These are phyloP conservation scores for Crassisporium funariophilum DNA, from an alignment of 768 basidiomycete species.

Conservation along the genomic window DNA sequence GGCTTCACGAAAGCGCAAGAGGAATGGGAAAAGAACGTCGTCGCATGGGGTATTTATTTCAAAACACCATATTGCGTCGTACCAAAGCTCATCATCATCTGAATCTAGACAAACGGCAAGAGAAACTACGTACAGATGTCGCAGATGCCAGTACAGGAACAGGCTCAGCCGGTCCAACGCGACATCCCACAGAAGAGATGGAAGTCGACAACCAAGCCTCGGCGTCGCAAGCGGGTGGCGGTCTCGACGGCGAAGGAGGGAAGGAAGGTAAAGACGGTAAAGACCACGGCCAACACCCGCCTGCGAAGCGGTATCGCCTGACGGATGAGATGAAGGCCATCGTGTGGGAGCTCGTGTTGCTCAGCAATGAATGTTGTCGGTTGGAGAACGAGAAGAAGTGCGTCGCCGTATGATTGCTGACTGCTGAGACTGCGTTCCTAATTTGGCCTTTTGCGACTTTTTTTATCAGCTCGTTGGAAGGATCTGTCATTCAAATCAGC, in stretches of 20 bases:
- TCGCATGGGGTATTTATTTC: slow-evolving; percentile 61
- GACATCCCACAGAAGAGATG: slow-evolving; percentile 50
- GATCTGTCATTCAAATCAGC: slow-evolving; percentile 69
- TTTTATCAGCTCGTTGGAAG: slow-evolving; percentile 54
- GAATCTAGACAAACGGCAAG: slow-evolving; percentile 54
- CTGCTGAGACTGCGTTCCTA: not conserved
- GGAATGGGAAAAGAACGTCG: slow-evolving; percentile 74
- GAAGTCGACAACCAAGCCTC: slow-evolving; percentile 33
- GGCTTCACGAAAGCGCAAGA: slow-evolving; percentile 71
- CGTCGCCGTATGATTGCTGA: slow-evolving; percentile 12
- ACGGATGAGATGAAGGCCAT: slow-evolving; percentile 79
- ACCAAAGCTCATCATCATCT: slow-evolving; percentile 3
- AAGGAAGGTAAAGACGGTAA: slow-evolving; percentile 27
- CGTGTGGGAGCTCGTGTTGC: slow-evolving; percentile 78
- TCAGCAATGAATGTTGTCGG: slow-evolving; percentile 84
- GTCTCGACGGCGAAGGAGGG: slow-evolving; percentile 13
- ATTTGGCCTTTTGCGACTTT: slow-evolving; percentile 4
- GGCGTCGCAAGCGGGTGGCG: slow-evolving; percentile 6
- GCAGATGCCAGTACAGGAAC: slow-evolving; percentile 32
- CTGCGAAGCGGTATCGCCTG: slow-evolving; percentile 75
- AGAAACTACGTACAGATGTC: slow-evolving; percentile 46
- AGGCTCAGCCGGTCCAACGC: slow-evolving; percentile 41
- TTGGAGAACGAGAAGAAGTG: slow-evolving; percentile 51
- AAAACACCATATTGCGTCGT: slow-evolving; percentile 1
- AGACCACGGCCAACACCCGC: slow-evolving; percentile 55